Evolutionary conservation across 805 yeast species (phyloP).

Genomic region (Alloascoidea hylecoeti): DNA sequence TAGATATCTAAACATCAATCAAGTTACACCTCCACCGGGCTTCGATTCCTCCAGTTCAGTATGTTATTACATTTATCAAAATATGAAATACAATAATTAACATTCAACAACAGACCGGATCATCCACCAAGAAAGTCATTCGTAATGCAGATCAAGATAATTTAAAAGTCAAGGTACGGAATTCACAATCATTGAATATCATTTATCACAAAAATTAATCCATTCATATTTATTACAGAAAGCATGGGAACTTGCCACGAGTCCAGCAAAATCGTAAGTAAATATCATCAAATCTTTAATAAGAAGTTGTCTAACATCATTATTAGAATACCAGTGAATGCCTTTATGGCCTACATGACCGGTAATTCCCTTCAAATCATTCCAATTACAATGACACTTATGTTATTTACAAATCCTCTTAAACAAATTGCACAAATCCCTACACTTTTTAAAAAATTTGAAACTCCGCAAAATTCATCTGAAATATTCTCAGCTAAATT

Average conservation of each 20-base stretch:
- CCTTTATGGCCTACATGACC: conserved; percentile 84
- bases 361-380: conserved; percentile 84
- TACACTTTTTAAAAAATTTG: conserved; percentile 30
- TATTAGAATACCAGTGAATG: conserved; percentile 67
- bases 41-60: background rate
- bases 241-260: conserved; percentile 77
- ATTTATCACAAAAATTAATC: background rate
- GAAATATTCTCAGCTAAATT: conserved; percentile 26
- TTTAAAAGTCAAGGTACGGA: background rate
- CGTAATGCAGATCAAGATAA: background rate
- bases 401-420: conserved; percentile 67
- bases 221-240: conserved; percentile 26
- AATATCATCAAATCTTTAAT: conserved; percentile 5
- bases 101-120: background rate
- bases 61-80: background rate
- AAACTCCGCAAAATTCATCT: conserved; percentile 12
- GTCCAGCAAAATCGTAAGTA: conserved; percentile 51
- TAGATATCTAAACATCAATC: no score
- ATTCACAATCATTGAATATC: background rate
- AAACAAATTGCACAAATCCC: conserved; percentile 52
- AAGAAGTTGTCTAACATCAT: background rate
- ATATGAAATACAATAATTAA: background rate
- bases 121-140: background rate
- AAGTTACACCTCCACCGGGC: background rate
- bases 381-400: conserved; percentile 80